Base-by-base conservation (phyloP, 2,329 filamentous ascomycete genomes). In the Ascosphaera aggregata region DNA sequence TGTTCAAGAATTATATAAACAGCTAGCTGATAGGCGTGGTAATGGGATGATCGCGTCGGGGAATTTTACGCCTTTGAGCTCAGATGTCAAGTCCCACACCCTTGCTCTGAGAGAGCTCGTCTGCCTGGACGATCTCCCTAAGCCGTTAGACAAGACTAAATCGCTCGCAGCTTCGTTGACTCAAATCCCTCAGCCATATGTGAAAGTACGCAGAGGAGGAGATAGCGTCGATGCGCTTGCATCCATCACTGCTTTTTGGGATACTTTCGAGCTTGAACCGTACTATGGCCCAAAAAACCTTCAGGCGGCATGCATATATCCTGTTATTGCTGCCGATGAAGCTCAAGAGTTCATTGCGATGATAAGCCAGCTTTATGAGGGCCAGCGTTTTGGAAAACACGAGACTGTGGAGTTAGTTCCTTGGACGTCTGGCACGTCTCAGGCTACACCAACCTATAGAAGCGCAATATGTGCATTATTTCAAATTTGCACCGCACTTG, bases 211-310 rank as follows among this genome's bases (percentile, higher is more conserved):
- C 39, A 64, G 70, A 22, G 63, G 61, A 7, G 64, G 67, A 31
- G 58, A 60, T 30, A 59, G 55, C 5, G 61, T 71, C 50, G 68
- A 72, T 44, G 54, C 71, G 38, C 56, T 72, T 11, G 65, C 69
- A 2, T 58, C 69, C 7, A 65, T 69, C 3, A 49, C 73, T 37
- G 54, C 60, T 2, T 75, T 74, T 46, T 75, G 71, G 71, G 69
- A 74, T 44, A 61, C 66, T 1, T 62, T 75, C 32, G 67, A 66
- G 15, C 54, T 76, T 8, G 63, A 65, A 32, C 71, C 71, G 24
- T 60, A 61, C 31, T 63, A 61, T 47, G 65, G 67, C 1, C 42
- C 59, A 1, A 75, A 75, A 48, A 61, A 73, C 47, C 52, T 74
- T n/a, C 60, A 63, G 17, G 59, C 64, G 1, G 70, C 69, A 47